Evolutionary conservation across 2,329 filamentous ascomycete genomes (phyloP).

Genomic region (Nothomitra cinnamomea): DNA sequence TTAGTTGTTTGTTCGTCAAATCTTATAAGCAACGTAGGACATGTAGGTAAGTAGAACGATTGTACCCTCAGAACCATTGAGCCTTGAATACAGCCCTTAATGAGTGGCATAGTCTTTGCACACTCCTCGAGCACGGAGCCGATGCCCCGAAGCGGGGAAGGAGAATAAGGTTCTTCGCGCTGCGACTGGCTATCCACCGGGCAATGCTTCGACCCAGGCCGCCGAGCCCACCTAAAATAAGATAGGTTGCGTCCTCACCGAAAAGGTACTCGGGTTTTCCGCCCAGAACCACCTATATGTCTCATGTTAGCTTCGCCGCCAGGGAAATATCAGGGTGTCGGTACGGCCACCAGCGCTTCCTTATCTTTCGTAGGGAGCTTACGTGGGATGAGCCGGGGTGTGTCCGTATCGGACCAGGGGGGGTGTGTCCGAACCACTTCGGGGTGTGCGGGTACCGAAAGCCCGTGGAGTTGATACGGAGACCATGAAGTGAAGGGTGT

Average conservation of each 20-base stretch:
- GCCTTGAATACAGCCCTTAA: neutral
- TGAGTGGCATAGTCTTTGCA: neutral
- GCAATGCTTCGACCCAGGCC: conserved; percentile 39
- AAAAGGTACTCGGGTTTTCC: neutral
- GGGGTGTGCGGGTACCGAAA: no score
- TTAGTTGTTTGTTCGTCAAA: neutral
- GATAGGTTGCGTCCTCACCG: conserved; percentile 27
- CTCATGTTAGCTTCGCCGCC: no score
- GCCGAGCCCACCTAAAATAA: conserved; percentile 40
- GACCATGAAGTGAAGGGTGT: no score
- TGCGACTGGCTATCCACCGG: conserved; percentile 30
- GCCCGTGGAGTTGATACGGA: no score
- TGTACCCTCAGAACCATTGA: neutral
- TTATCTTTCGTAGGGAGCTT: no score
- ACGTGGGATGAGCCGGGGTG: no score
- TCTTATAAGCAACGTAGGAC: neutral
- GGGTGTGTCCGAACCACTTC: no score
- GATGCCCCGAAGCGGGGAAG: conserved; percentile 30
- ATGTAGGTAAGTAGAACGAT: neutral
- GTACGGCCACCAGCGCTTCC: no score
- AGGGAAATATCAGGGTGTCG: no score
- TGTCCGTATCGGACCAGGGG: no score
- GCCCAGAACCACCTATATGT: neutral
- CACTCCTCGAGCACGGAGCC: neutral
- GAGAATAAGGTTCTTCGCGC: conserved; percentile 35